Conservation (phyloP, 2,329 filamentous ascomycete genomes). For the Phialocephala sp. region DNA sequence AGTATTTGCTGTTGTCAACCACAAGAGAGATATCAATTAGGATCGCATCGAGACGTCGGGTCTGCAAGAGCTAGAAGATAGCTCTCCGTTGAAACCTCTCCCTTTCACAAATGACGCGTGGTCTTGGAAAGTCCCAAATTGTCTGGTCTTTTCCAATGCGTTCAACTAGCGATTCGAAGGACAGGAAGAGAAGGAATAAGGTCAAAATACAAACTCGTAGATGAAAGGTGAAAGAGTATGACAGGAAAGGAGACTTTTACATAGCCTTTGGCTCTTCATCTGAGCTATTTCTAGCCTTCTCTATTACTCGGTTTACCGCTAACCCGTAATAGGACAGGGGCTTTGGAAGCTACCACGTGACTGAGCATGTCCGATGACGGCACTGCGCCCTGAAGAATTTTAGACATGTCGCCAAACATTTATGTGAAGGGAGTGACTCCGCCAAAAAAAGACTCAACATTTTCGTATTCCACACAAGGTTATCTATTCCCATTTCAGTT, state of each 20-base stretch:
- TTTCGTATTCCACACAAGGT: too few relatives aligned
- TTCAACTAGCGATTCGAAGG: background rate
- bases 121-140: background rate
- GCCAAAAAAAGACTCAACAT: too few relatives aligned
- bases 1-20: background rate
- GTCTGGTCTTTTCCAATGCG: background rate
- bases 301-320: background rate
- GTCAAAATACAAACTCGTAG: background rate
- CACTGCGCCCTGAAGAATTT: background rate
- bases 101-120: slow-evolving; percentile 5
- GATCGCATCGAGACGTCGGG: slow-evolving; percentile 23
- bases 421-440: background rate
- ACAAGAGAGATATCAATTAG: slow-evolving; percentile 24
- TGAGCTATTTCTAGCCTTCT: background rate
- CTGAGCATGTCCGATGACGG: background rate
- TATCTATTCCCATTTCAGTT: background rate
- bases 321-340: background rate
- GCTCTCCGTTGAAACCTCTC: slow-evolving; percentile 3
- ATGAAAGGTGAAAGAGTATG: background rate
- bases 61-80: slow-evolving; percentile 1
- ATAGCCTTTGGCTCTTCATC: too few relatives aligned
- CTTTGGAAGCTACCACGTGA: background rate
- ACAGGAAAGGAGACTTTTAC: background rate
- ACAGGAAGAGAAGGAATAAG: background rate
- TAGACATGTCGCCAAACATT: background rate